A percentile compares a stretch with the other conserved stretches of the same genome.
Evolutionary conservation across 2,329 filamentous ascomycete genomes (phyloP).

Genomic region (Bisporella sp.): DNA sequence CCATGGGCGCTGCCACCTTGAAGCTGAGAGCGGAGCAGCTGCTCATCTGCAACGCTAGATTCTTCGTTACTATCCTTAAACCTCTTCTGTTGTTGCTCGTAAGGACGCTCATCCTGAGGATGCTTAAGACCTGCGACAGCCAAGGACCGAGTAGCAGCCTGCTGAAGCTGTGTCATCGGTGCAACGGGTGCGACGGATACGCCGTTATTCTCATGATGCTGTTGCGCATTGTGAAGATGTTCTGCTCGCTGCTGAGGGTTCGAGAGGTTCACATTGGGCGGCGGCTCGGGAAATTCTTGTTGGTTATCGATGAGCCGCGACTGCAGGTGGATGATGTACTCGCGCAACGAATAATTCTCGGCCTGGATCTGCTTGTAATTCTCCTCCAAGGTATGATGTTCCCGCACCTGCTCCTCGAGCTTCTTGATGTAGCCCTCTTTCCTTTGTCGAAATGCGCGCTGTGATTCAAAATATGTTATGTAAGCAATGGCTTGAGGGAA

Average conservation of each 20-base stretch:
- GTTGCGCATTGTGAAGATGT: conserved; percentile 10
- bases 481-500: conserved; percentile 19
- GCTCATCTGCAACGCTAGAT: conserved; percentile 44
- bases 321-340: conserved; percentile 90
- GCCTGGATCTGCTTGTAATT: conserved; percentile 73
- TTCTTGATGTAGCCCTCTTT: conserved; percentile 99
- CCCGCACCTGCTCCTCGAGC: conserved; percentile 86
- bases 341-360: conserved; percentile 85
- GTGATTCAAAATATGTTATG: conserved; percentile 22
- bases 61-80: conserved; percentile 34
- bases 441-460: conserved; percentile 95
- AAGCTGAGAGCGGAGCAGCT: conserved; percentile 43
- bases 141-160: conserved; percentile 27
- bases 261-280: conserved; percentile 68
- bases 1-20: conserved; percentile 26
- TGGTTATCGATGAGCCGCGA: conserved; percentile 76
- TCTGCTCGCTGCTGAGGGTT: conserved; percentile 34
- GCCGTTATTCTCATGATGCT: neutral
- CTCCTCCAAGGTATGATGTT: conserved; percentile 68
- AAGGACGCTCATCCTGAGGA: conserved; percentile 8
- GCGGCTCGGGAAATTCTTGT: conserved; percentile 78
- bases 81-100: conserved; percentile 21
- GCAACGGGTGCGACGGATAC: conserved; percentile 27
- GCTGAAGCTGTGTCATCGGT: conserved; percentile 28
- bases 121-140: conserved; percentile 28